Conservation (phyloP, 305 asterid species). For the Fraxinus sp. region DNA sequence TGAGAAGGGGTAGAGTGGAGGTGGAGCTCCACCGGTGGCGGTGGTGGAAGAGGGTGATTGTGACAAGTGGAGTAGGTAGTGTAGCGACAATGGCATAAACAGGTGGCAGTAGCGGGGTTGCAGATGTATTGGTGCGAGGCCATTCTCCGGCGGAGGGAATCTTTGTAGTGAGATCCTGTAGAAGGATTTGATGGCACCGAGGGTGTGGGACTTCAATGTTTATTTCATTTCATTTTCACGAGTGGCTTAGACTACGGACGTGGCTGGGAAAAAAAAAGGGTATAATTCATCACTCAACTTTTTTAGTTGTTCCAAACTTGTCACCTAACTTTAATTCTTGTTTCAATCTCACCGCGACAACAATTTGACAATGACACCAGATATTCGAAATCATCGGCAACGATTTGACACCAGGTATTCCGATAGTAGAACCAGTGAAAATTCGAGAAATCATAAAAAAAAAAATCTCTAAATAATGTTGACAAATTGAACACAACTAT, state of each 20-base stretch:
- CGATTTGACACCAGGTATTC: too few species aligned
- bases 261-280: neutral
- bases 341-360: neutral
- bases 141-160: constrained; percentile 30
- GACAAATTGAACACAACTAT: too few species aligned
- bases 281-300: neutral
- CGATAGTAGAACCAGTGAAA: too few species aligned
- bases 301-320: neutral
- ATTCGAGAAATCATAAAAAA: too few species aligned
- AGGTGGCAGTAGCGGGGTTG: constrained; percentile 24
- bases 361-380: neutral
- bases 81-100: constrained; percentile 21
- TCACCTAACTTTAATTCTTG: neutral
- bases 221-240: too few species aligned
- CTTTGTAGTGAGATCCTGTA: neutral
- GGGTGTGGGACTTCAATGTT: neutral
- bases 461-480: too few species aligned
- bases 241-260: neutral
- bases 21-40: constrained; percentile 31
- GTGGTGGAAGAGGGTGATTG: constrained; percentile 26
- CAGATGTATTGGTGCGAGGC: constrained; percentile 36
- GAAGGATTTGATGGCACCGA: constrained; percentile 1
- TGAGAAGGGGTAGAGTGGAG: constrained; percentile 23
- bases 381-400: too few species aligned
- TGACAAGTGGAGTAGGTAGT: constrained; percentile 6